Evolutionary conservation across 169 alveolate genomes (phyloP), one percentile per base, ranked within the genome.

Genomic region (Plasmodium inui): DNA sequence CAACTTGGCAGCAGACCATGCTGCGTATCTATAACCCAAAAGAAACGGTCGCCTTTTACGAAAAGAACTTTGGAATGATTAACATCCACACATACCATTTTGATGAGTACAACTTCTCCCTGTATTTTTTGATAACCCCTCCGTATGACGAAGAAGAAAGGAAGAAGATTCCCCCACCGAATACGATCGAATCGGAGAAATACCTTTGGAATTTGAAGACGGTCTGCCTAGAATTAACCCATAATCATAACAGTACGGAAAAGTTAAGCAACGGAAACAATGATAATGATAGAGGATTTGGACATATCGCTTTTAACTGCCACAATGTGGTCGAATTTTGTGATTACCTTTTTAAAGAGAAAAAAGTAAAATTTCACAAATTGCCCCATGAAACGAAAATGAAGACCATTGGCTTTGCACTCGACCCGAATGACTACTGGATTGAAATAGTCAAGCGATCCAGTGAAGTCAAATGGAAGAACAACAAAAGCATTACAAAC

Each of bases 381-480:
- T 89, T 95, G 39, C 98, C 98, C 22, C 96, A 95, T 79, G 98
- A 95, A 72, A 96, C 97, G 1, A 82, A 88, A 41, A 95, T 95
- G 98, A 94, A 93, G 84, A 95, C 84, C 50, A 92, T 96, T 22
- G 98, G 97, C 30, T 96, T 96, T 82, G 97, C 96, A 26, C 53
- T 94, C 84, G 98, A 96, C 57, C 98, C 98, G 30, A 96, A 96
- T 72, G 95, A 96, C 8, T 96, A 96, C 79, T 95, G 98, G 98
- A 85, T 96, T 10, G 97, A 95, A 92, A 84, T 96, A 46, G 96
- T 79, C 5, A 72, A 92, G 72, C 78, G 97, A 26, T 61, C 92
- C 41, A 96, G 86, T 72, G 73, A 96, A 17, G 95, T 83, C 53
- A 72, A 22, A 57, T 91, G 95, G 95, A 82, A 91, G 50, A 19